A percentile compares a stretch with the other conserved stretches of the same genome.
Conservation (phyloP, 31 red algal genomes). For the Odonthalia washingtoniensis region DNA sequence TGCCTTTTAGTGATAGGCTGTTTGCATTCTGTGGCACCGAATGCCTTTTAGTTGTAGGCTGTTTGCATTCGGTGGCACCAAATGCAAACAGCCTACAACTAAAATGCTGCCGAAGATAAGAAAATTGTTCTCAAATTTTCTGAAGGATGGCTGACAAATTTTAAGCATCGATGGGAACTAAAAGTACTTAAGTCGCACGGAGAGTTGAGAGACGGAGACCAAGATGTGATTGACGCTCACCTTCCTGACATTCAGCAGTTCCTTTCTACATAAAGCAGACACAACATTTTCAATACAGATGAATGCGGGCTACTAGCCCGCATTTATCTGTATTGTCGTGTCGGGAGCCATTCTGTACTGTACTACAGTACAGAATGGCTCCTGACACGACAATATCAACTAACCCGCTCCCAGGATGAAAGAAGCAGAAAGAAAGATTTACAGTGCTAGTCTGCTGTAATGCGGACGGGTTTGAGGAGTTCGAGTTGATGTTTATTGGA, state of each 20-base stretch:
- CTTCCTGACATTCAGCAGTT: background rate
- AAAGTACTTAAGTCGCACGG: background rate
- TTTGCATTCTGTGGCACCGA: background rate
- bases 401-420: background rate
- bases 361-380: background rate
- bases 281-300: constrained; percentile 13
- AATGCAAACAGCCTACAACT: background rate
- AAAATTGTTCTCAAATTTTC: constrained; percentile 10
- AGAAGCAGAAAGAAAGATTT: constrained; percentile 14
- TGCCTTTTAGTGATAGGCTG: background rate
- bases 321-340: too few relatives aligned
- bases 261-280: background rate
- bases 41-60: background rate
- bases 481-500: constrained; percentile 42
- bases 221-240: background rate
- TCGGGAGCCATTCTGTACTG: too few relatives aligned
- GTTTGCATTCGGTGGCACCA: background rate
- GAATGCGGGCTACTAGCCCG: too few relatives aligned
- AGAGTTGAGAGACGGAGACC: background rate
- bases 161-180: constrained; percentile 8
- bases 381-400: constrained; percentile 6
- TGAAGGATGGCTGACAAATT: constrained; percentile 13
- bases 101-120: background rate
- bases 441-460: background rate
- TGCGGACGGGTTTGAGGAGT: constrained; percentile 11